Percentiles rank a stretch among this genome's conserved stretches.
These are phyloP conservation scores for Prunus salicina DNA, from an alignment of 306 rosid genomes.

Conservation along the genomic window DNA sequence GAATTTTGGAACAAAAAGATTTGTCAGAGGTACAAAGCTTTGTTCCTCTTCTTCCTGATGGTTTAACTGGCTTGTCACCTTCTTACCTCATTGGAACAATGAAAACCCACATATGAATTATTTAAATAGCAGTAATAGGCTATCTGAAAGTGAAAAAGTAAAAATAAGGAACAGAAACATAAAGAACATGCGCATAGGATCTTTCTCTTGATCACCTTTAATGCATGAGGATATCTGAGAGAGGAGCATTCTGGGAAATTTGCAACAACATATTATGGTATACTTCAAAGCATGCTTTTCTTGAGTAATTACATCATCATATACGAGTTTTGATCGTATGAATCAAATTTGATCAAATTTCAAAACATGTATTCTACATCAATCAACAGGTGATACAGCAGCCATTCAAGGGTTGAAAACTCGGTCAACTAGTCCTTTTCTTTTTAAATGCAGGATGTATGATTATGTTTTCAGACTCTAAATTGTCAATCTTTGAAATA, in stretches of 20 bases:
- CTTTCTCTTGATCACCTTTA: neutral
- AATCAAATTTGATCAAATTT: constrained; percentile 7
- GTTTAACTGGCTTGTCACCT: too few relatives aligned
- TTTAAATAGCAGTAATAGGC: too few relatives aligned
- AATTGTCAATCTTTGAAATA: constrained; percentile 57
- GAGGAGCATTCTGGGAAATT: neutral
- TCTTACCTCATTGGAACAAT: too few relatives aligned
- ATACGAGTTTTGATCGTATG: constrained; percentile 6
- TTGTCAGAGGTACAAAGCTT: too few relatives aligned
- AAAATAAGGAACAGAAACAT: too few relatives aligned
- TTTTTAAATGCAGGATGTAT: constrained; percentile 67
- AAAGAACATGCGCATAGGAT: neutral
- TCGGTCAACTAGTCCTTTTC: constrained; percentile 42
- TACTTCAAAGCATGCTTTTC: constrained; percentile 7
- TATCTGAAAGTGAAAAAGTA: too few relatives aligned
- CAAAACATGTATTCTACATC: constrained; percentile 16
- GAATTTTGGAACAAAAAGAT: too few relatives aligned
- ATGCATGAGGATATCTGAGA: neutral
- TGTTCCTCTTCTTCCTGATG: too few relatives aligned
- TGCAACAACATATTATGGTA: neutral
- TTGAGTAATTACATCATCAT: constrained; percentile 10
- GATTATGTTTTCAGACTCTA: constrained; percentile 48
- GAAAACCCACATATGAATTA: too few relatives aligned
- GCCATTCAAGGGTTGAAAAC: constrained; percentile 10
- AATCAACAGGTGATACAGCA: constrained; percentile 16